A percentile compares a stretch with the other conserved stretches of the same genome.
Evolutionary conservation across 352 stramenopile genomes (phyloP).

Genomic region (Phytophthora rubi): DNA sequence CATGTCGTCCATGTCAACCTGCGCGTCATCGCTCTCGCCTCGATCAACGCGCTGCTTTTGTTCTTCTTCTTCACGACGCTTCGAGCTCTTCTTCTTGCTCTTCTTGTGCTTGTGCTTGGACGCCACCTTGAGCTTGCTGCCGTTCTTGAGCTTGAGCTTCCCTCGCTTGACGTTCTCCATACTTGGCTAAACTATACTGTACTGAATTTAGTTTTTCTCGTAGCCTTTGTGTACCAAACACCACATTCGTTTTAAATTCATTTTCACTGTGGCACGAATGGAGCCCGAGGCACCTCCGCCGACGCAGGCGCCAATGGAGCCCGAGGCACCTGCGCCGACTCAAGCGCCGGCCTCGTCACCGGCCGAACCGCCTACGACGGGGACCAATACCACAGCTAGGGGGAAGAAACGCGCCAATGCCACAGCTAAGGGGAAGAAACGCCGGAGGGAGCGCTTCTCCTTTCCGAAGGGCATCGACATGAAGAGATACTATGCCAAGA

Average conservation of each 20-base stretch:
- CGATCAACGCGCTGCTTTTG: conserved; percentile 24
- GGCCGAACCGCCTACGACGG: neutral
- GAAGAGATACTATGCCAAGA: conserved; percentile 29
- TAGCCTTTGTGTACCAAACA: conserved; percentile 9
- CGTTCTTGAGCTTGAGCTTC: conserved; percentile 85
- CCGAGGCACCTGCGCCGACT: neutral
- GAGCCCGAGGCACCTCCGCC: conserved; percentile 10
- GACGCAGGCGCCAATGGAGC: conserved; percentile 20
- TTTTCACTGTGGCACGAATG: conserved; percentile 19
- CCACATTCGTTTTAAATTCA: neutral
- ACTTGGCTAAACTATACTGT: neutral
- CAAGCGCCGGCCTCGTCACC: neutral
- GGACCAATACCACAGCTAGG: neutral
- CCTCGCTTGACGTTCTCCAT: conserved; percentile 87
- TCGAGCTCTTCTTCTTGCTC: conserved; percentile 56
- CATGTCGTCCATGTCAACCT: conserved; percentile 54
- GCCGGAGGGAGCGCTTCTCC: neutral
- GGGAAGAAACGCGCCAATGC: neutral
- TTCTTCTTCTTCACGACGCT: conserved; percentile 37
- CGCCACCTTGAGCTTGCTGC: conserved; percentile 66
- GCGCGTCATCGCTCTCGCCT: conserved; percentile 25
- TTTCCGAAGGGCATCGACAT: conserved; percentile 25
- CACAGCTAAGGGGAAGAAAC: neutral
- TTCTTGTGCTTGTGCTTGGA: conserved; percentile 64
- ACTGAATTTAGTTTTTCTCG: neutral